phyloP scores from a whole-genome alignment of 2,329 filamentous ascomycete genomes.

The Macrophomina phaseolina region DNA sequence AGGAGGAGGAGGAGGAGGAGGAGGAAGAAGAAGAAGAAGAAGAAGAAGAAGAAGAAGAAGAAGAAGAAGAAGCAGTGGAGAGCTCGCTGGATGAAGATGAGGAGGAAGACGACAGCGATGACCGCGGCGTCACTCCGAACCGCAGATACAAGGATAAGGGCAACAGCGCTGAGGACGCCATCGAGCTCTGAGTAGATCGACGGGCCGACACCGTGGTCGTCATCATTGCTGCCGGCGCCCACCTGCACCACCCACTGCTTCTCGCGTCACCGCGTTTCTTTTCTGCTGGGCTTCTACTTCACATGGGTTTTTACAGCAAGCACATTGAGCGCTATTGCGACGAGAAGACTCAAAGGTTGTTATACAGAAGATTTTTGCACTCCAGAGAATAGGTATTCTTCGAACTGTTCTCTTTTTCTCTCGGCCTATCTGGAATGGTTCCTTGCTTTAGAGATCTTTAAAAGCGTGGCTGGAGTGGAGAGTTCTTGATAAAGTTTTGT shows the following conservation, averaged over 20 bases:
- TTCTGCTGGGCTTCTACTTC: too few relatives aligned
- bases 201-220: too few relatives aligned
- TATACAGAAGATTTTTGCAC: too few relatives aligned
- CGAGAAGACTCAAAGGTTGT: too few relatives aligned
- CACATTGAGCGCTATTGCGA: too few relatives aligned
- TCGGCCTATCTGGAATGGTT: neutral
- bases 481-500: neutral
- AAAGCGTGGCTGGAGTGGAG: neutral
- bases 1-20: conserved; percentile 8
- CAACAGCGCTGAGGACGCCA: conserved; percentile 26
- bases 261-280: too few relatives aligned
- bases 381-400: too few relatives aligned
- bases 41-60: neutral
- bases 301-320: too few relatives aligned
- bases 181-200: conserved; percentile 18
- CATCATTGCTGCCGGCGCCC: too few relatives aligned
- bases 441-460: too few relatives aligned
- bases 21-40: neutral
- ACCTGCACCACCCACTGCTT: too few relatives aligned
- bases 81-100: neutral
- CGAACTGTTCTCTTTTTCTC: neutral
- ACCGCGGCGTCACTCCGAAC: neutral
- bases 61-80: neutral
- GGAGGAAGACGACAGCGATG: neutral
- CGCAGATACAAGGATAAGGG: conserved; percentile 17